These are phyloP conservation scores for Penicillium diatomitis DNA, from an alignment of 495 filamentous ascomycete species.

Conservation along the genomic window DNA sequence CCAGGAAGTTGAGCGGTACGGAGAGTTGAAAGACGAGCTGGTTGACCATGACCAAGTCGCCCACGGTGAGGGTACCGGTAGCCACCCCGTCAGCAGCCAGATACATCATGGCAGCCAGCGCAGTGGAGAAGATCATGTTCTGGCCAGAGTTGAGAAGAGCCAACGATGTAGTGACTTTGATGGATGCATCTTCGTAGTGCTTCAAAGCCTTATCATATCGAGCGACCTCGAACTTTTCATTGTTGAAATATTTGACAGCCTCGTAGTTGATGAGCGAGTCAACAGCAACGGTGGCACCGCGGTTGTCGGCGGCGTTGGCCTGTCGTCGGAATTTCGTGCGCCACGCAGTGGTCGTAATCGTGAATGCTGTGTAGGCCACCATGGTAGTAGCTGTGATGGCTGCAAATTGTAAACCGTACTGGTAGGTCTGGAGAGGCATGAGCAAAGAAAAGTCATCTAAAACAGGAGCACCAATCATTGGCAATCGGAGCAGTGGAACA, in stretches of 20 bases:
- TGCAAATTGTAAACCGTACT: constrained; percentile 87
- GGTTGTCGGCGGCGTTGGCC: constrained; percentile 93
- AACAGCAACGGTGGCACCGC: constrained; percentile 87
- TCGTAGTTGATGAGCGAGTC: constrained; percentile 98
- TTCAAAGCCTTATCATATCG: constrained; percentile 83
- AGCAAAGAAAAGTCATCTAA: not conserved
- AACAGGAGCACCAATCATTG: no score
- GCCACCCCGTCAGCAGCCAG: constrained; percentile 84
- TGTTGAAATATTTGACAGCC: constrained; percentile 99
- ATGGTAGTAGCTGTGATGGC: constrained; percentile 86
- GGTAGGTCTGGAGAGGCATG: constrained; percentile 61
- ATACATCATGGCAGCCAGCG: constrained; percentile 97
- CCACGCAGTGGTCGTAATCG: constrained; percentile 92
- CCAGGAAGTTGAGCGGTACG: constrained; percentile 91
- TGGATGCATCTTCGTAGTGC: constrained; percentile 84
- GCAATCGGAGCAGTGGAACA: no score
- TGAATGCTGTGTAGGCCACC: constrained; percentile 89
- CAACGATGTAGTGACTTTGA: constrained; percentile 90
- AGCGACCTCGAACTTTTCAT: constrained; percentile 85
- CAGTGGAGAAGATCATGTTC: constrained; percentile 92
- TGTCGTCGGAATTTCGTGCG: constrained; percentile 90
- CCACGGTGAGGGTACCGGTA: constrained; percentile 73
- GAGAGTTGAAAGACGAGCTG: constrained; percentile 98
- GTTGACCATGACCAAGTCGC: constrained; percentile 96
- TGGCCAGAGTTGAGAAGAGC: constrained; percentile 96